Percentiles rank a stretch among this genome's conserved stretches.
Conservation (phyloP, 805 yeast genomes). For the Yarrowia porcina region DNA sequence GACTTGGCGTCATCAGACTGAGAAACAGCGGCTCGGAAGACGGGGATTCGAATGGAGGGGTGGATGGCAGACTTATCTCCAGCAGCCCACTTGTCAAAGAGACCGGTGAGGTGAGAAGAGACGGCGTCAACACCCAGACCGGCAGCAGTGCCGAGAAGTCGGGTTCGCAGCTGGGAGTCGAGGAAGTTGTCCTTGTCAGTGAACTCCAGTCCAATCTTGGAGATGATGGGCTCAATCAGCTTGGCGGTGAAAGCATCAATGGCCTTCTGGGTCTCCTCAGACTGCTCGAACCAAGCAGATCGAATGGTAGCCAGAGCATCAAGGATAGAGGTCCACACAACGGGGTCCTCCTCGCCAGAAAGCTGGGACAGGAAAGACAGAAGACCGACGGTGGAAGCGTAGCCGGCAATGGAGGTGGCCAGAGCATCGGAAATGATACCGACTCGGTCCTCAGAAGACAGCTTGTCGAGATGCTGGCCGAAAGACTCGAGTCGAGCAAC, state of each 20-base stretch:
- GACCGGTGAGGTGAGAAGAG: constrained; percentile 44
- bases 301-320: constrained; percentile 39
- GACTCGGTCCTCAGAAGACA: constrained; percentile 72
- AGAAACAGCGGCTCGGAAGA: constrained; percentile 47
- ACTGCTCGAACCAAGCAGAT: constrained; percentile 41
- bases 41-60: constrained; percentile 48
- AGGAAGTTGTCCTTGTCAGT: constrained; percentile 55
- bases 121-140: constrained; percentile 49
- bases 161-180: constrained; percentile 59
- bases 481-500: constrained; percentile 66
- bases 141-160: constrained; percentile 59
- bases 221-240: constrained; percentile 50
- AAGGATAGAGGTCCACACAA: constrained; percentile 56
- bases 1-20: constrained; percentile 39
- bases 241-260: constrained; percentile 52
- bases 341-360: constrained; percentile 49
- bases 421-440: constrained; percentile 80
- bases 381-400: constrained; percentile 56
- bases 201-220: constrained; percentile 61
- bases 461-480: constrained; percentile 54
- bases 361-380: constrained; percentile 50
- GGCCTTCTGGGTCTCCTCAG: constrained; percentile 43
- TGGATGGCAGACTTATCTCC: constrained; percentile 49
- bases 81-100: constrained; percentile 40
- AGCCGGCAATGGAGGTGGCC: constrained; percentile 68